phyloP scores from a whole-genome alignment of 1,284 basidiomycete species.

The Xanthoconium separans region DNA sequence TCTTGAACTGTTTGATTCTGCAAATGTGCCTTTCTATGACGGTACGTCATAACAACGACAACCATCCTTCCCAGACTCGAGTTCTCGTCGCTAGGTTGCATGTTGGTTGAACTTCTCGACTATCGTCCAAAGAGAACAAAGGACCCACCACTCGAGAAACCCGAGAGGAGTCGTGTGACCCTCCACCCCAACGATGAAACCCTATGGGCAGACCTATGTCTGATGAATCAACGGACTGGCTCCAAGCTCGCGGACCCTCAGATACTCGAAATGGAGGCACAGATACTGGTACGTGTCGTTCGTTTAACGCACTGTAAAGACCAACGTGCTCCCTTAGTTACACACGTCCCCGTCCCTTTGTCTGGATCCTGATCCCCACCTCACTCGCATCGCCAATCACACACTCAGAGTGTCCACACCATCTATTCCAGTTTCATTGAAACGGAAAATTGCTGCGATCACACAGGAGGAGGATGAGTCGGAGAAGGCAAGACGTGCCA shows the following conservation, averaged over 20 bases:
- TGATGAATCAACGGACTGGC: constrained; percentile 57
- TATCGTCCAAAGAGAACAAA: constrained; percentile 58
- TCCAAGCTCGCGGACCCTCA: constrained; percentile 66
- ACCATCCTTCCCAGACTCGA: neutral
- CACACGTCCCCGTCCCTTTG: constrained; percentile 72
- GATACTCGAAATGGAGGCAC: constrained; percentile 68
- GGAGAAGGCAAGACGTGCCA: constrained; percentile 64
- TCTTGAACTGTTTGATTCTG: constrained; percentile 69
- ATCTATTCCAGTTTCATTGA: constrained; percentile 64
- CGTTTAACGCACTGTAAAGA: neutral
- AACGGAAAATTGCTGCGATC: constrained; percentile 68
- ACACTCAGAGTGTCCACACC: constrained; percentile 68
- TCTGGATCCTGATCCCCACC: constrained; percentile 70
- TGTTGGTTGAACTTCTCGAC: constrained; percentile 77
- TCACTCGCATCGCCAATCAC: constrained; percentile 70
- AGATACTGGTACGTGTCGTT: constrained; percentile 53
- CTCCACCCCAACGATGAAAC: constrained; percentile 74
- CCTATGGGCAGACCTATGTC: constrained; percentile 72
- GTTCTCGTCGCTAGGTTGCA: constrained; percentile 53
- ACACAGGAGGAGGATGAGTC: constrained; percentile 68
- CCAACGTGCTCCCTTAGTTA: constrained; percentile 42
- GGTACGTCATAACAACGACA: constrained; percentile 41
- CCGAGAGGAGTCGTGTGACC: constrained; percentile 64
- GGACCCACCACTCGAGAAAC: constrained; percentile 53
- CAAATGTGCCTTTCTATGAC: constrained; percentile 74